Conservation (phyloP, 345 rosid species). For the Populus davidiana region DNA sequence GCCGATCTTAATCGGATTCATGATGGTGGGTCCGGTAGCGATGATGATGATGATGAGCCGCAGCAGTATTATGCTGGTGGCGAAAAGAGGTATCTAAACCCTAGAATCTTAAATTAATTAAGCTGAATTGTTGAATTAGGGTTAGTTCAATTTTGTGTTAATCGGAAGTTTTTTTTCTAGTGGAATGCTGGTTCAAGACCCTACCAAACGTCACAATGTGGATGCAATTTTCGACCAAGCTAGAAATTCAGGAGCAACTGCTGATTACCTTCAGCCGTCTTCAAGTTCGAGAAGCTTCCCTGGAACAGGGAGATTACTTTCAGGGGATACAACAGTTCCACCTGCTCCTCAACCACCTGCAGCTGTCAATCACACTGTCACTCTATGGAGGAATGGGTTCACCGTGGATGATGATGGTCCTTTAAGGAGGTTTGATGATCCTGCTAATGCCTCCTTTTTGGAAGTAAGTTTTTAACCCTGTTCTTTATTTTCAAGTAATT, state of each 20-base stretch:
- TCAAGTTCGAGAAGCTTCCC: constrained; percentile 65
- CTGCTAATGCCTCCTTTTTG: constrained; percentile 69
- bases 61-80: constrained; percentile 87
- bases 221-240: constrained; percentile 72
- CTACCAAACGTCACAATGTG: constrained; percentile 52
- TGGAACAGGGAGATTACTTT: constrained; percentile 66
- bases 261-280: constrained; percentile 43
- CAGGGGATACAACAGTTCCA: constrained; percentile 59
- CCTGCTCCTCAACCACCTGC: constrained; percentile 61
- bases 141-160: not conserved
- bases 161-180: constrained; percentile 30
- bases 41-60: constrained; percentile 53
- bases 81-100: constrained; percentile 58
- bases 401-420: constrained; percentile 94
- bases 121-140: not conserved
- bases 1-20: constrained; percentile 77
- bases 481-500: not conserved
- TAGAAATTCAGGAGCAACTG: constrained; percentile 50
- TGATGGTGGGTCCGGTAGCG: constrained; percentile 20
- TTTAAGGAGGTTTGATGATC: constrained; percentile 69
- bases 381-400: constrained; percentile 92
- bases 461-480: constrained; percentile 46
- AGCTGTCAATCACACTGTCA: constrained; percentile 53
- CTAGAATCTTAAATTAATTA: not conserved
- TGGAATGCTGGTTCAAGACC: constrained; percentile 93